Conservation (phyloP, 179 eudicot genomes). For the Beta macrorhiza region DNA sequence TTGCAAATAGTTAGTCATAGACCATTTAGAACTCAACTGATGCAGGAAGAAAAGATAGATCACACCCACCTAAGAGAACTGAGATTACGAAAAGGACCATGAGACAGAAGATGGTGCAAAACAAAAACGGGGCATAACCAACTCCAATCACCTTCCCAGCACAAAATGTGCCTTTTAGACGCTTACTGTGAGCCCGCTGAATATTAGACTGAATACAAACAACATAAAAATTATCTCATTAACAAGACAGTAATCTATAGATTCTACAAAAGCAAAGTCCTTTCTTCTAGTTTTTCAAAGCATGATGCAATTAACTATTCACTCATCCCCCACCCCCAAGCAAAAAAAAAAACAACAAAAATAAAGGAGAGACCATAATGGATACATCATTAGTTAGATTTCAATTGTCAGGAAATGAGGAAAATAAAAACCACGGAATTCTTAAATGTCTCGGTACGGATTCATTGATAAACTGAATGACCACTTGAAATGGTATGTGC, state of each 20-base stretch:
- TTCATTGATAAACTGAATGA: background rate
- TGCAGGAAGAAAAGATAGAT: background rate
- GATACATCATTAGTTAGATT: background rate
- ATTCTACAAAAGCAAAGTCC: background rate
- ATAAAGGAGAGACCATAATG: background rate
- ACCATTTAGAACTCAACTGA: background rate
- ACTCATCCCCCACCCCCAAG: background rate
- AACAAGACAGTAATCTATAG: background rate
- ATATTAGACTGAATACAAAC: slow-evolving; percentile 68
- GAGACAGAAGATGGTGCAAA: slow-evolving; percentile 46
- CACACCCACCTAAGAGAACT: slow-evolving; percentile 66
- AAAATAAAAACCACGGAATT: background rate
- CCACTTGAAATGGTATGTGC: background rate
- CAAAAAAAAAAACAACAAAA: background rate
- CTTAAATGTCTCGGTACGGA: background rate
- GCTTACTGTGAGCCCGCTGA: slow-evolving; percentile 48
- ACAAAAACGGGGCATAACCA: slow-evolving; percentile 81
- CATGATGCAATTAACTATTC: background rate
- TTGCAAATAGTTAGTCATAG: slow-evolving; percentile 17
- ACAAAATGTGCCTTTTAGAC: slow-evolving; percentile 42
- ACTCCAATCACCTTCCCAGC: slow-evolving; percentile 42
- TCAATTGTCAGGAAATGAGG: background rate
- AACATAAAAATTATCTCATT: slow-evolving; percentile 14
- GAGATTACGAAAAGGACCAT: slow-evolving; percentile 77
- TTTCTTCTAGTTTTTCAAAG: background rate